Conservation (phyloP, 179 eudicot species). For the Drosera spatulata region DNA sequence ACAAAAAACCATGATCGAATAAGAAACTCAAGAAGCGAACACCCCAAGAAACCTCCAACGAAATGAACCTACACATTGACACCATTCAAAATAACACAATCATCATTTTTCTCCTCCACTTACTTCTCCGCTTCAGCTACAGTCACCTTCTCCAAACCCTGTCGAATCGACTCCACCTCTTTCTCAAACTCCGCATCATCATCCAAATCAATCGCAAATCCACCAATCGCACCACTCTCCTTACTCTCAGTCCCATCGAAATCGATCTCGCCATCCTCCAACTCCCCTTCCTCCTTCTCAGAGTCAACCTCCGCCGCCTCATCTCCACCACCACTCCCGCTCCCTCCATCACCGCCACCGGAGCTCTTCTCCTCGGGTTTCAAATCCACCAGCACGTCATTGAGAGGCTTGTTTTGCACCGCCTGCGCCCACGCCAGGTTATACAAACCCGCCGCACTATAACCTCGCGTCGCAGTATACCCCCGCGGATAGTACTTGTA, state of each 20-base stretch:
- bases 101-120: slow-evolving; percentile 12
- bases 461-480: slow-evolving; percentile 18
- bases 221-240: slow-evolving; percentile 4
- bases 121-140: slow-evolving; percentile 50
- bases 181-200: slow-evolving; percentile 31
- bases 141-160: slow-evolving; percentile 49
- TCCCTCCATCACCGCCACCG: slow-evolving; percentile 7
- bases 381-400: slow-evolving; percentile 42
- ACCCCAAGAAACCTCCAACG: neutral
- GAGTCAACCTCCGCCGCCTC: slow-evolving; percentile 25
- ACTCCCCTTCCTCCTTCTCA: slow-evolving; percentile 71
- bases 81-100: neutral
- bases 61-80: neutral
- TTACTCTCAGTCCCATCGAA: slow-evolving; percentile 34
- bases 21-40: slow-evolving; percentile 4
- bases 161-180: slow-evolving; percentile 39
- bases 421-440: slow-evolving; percentile 96
- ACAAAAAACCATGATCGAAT: slow-evolving; percentile 7
- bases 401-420: slow-evolving; percentile 82
- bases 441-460: slow-evolving; percentile 32
- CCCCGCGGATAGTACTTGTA: slow-evolving; percentile 55
- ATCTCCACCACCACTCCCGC: neutral
- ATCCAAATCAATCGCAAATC: slow-evolving; percentile 19
- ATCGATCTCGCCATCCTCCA: slow-evolving; percentile 85
- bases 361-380: slow-evolving; percentile 12